A percentile compares a stretch with the other conserved stretches of the same genome.
Evolutionary conservation across 2,329 filamentous ascomycete species (phyloP).

Genomic region (Sclerotinia subarctica): DNA sequence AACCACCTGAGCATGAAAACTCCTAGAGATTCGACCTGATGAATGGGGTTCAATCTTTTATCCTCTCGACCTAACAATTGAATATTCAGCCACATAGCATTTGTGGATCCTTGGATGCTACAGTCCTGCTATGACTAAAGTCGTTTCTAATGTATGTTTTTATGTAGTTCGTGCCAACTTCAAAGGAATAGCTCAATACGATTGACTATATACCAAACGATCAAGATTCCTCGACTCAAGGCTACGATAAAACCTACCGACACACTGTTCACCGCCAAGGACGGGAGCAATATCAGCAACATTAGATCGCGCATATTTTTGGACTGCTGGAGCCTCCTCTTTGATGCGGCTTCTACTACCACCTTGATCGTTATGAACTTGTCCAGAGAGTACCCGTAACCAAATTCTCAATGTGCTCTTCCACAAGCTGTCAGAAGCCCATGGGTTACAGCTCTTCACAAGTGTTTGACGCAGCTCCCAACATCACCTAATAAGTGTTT

Average conservation of each 20-base stretch:
- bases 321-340: not conserved
- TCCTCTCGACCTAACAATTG: slow-evolving; percentile 43
- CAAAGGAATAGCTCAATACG: slow-evolving; percentile 68
- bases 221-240: slow-evolving; percentile 83
- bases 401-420: not conserved
- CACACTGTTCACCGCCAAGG: not conserved
- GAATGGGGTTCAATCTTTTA: not conserved
- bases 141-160: slow-evolving; percentile 7
- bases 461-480: not conserved
- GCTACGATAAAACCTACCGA: slow-evolving; percentile 50
- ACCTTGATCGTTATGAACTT: not conserved
- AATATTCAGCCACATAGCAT: slow-evolving; percentile 92
- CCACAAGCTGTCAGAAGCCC: not conserved
- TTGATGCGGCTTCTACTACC: not conserved
- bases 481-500: too few relatives aligned
- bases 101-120: slow-evolving; percentile 38
- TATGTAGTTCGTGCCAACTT: slow-evolving; percentile 79
- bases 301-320: not conserved
- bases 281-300: not conserved
- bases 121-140: not conserved
- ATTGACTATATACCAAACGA: slow-evolving; percentile 77
- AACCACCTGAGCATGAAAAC: not conserved
- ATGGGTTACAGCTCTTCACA: not conserved
- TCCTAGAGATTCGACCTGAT: not conserved
- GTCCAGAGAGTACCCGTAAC: not conserved